Conservation (phyloP, 805 yeast genomes). For the Metschnikowia henanensis region DNA sequence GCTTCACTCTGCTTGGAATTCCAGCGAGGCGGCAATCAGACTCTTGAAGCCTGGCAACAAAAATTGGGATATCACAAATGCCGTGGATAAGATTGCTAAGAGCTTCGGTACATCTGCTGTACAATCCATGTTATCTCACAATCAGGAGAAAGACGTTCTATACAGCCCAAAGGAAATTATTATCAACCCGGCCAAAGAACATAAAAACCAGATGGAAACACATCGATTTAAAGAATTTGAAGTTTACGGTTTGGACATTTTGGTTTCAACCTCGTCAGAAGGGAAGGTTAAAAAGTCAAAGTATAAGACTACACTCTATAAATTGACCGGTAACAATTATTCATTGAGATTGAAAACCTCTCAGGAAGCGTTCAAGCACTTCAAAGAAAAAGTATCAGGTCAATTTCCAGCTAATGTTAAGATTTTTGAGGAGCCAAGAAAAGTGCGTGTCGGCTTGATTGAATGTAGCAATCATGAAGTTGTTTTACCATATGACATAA, state of each 20-base stretch:
- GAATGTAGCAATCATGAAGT: constrained; percentile 71
- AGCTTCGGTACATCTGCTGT: constrained; percentile 60
- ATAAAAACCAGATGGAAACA: constrained; percentile 61
- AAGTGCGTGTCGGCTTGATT: constrained; percentile 70
- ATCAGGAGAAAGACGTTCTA: constrained; percentile 63
- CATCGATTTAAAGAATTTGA: constrained; percentile 70
- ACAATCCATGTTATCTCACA: constrained; percentile 76
- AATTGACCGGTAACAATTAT: constrained; percentile 68
- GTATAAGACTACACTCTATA: constrained; percentile 67
- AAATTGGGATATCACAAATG: constrained; percentile 73
- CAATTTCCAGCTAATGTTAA: constrained; percentile 68
- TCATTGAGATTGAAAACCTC: constrained; percentile 71
- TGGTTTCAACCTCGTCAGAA: constrained; percentile 60
- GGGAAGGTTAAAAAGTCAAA: constrained; percentile 65
- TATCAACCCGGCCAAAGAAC: constrained; percentile 69
- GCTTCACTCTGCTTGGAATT: constrained; percentile 69
- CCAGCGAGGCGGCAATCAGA: constrained; percentile 79
- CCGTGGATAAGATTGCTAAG: constrained; percentile 61
- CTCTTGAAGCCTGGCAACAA: constrained; percentile 63
- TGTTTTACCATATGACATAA: constrained; percentile 66
- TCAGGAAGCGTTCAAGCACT: constrained; percentile 62
- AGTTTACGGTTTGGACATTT: constrained; percentile 74
- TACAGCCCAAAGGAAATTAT: constrained; percentile 78
- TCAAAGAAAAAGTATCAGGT: constrained; percentile 61
- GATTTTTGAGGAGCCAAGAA: constrained; percentile 65